These are phyloP conservation scores for Piromyces sp. DNA, from an alignment of 192 early-diverging fungal species.

Conservation along the genomic window DNA sequence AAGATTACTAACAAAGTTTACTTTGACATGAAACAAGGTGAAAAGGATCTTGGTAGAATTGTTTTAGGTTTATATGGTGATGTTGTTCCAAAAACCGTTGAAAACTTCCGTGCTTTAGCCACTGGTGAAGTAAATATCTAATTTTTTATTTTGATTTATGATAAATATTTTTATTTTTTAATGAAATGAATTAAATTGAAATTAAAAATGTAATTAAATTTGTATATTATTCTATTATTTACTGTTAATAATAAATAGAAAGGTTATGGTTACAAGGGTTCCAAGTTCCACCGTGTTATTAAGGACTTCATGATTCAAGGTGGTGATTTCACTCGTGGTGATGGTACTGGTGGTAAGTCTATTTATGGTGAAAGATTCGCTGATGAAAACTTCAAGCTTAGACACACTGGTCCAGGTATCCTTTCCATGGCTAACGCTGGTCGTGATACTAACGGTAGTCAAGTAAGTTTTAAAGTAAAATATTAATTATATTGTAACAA, in stretches of 20 bases:
- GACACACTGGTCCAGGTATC: neutral
- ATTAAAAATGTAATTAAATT: no score
- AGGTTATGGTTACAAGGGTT: conserved; percentile 4
- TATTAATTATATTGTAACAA: no score
- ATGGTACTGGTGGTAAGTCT: conserved; percentile 54
- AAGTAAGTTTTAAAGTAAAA: neutral
- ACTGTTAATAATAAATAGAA: conserved; percentile 5
- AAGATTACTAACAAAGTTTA: conserved; percentile 48
- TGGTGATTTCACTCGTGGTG: neutral
- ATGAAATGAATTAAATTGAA: no score
- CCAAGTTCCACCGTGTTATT: conserved; percentile 43
- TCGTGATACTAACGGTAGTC: neutral
- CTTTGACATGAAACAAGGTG: conserved; percentile 73
- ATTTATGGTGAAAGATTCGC: conserved; percentile 70
- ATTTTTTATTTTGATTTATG: no score
- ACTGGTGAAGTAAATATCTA: neutral
- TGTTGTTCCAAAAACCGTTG: conserved; percentile 1
- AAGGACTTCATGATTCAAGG: conserved; percentile 2
- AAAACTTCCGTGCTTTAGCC: neutral
- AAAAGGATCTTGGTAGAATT: conserved; percentile 39
- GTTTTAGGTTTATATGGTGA: conserved; percentile 30
- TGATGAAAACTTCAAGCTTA: conserved; percentile 84
- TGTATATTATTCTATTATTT: no score
- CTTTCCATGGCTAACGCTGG: neutral
- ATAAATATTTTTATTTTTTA: no score